Evolutionary conservation across 345 rosid species (phyloP).

Genomic region (Murraya paniculata): DNA sequence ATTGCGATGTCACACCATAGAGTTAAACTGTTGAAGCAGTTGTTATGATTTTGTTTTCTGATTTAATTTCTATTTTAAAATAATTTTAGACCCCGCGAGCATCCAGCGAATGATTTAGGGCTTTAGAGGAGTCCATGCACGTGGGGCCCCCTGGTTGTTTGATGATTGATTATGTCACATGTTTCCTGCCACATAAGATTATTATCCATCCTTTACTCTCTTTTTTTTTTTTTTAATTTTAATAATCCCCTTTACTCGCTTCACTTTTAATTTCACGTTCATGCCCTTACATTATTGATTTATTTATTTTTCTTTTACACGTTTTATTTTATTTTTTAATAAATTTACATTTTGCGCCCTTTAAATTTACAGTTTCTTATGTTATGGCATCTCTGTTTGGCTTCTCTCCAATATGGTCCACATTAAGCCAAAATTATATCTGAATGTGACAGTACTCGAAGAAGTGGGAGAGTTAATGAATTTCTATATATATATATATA

Average conservation of each 20-base stretch:
- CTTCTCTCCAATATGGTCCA: too few relatives aligned
- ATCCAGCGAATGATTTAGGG: background rate
- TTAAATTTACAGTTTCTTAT: too few relatives aligned
- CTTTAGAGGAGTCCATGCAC: background rate
- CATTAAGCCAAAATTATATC: too few relatives aligned
- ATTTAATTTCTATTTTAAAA: too few relatives aligned
- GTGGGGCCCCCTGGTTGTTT: background rate
- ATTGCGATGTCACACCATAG: background rate
- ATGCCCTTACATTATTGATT: background rate
- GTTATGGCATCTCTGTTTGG: too few relatives aligned
- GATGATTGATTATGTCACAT: constrained; percentile 4
- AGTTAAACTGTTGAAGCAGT: background rate
- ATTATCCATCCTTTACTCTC: background rate
- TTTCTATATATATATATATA: too few relatives aligned
- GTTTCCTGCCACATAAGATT: constrained; percentile 4
- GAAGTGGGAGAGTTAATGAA: background rate
- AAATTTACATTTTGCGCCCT: too few relatives aligned
- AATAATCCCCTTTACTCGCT: background rate
- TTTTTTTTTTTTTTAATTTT: too few relatives aligned
- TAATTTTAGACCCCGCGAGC: background rate
- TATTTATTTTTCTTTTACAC: too few relatives aligned
- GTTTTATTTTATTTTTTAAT: too few relatives aligned
- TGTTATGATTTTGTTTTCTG: background rate
- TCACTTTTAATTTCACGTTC: background rate
- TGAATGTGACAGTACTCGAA: background rate